phyloP scores from a whole-genome alignment of 352 stramenopile species.

The Globisporangium megalacanthum region DNA sequence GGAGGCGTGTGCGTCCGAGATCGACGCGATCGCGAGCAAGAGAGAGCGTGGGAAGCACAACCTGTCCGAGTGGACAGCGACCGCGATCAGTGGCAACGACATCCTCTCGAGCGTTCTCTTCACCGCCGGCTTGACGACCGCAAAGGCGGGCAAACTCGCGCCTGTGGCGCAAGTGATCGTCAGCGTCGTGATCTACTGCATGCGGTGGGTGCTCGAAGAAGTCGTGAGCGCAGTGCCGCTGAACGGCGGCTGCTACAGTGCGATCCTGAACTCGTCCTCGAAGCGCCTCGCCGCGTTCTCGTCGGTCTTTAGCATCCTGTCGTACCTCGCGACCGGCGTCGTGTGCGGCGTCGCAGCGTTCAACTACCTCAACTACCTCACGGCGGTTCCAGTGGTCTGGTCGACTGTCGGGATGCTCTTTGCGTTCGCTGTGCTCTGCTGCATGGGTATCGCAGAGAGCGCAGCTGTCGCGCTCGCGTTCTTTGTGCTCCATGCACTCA shows the following conservation, averaged over 20 bases:
- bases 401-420: slow-evolving; percentile 44
- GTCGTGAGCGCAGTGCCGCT: slow-evolving; percentile 77
- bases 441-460: slow-evolving; percentile 75
- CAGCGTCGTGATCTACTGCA: slow-evolving; percentile 34
- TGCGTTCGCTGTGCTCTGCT: slow-evolving; percentile 66
- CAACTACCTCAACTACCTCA: slow-evolving; percentile 72
- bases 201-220: slow-evolving; percentile 73
- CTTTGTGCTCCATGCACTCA: slow-evolving; percentile 66
- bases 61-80: slow-evolving; percentile 71
- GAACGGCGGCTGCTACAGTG: slow-evolving; percentile 86
- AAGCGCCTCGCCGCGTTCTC: slow-evolving; percentile 74
- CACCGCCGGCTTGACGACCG: slow-evolving; percentile 29
- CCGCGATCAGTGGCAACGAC: slow-evolving; percentile 85
- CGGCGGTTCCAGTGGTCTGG: slow-evolving; percentile 39
- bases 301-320: slow-evolving; percentile 72
- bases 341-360: slow-evolving; percentile 54
- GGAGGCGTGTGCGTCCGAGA: slow-evolving; percentile 13
- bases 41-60: slow-evolving; percentile 18
- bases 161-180: slow-evolving; percentile 67
- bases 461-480: slow-evolving; percentile 67
- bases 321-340: slow-evolving; percentile 79
- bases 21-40: slow-evolving; percentile 13
- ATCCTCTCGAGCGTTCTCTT: slow-evolving; percentile 83
- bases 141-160: slow-evolving; percentile 62
- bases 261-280: slow-evolving; percentile 80